Conservation (phyloP, 192 early-diverging fungal species). For the Powellomyces hirtus region DNA sequence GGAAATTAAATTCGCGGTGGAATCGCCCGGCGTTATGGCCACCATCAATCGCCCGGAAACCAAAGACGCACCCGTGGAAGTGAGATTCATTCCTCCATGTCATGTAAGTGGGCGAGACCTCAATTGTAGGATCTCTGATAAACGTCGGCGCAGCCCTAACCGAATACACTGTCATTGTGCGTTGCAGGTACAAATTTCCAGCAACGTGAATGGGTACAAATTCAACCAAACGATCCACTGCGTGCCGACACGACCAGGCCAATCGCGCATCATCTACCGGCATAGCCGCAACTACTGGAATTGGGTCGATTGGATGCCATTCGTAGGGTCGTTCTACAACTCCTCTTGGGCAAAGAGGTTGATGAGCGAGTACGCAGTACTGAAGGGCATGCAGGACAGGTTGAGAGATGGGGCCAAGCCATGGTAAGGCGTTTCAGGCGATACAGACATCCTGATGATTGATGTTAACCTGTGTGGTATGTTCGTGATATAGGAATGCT, state of each 20-base stretch:
- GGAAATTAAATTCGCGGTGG: slow-evolving; percentile 16
- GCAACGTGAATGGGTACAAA: slow-evolving; percentile 7
- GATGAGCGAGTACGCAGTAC: background rate
- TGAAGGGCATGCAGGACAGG: slow-evolving; percentile 23
- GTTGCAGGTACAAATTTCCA: slow-evolving; percentile 21
- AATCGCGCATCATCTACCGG: slow-evolving; percentile 22
- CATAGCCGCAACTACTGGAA: slow-evolving; percentile 27
- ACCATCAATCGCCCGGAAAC: slow-evolving; percentile 11
- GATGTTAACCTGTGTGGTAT: background rate
- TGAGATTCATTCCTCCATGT: slow-evolving; percentile 28
- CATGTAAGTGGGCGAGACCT: slow-evolving; percentile 16
- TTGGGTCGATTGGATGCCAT: slow-evolving; percentile 25
- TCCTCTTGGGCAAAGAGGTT: slow-evolving; percentile 8
- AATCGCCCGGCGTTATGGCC: slow-evolving; percentile 11
- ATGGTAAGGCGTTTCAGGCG: slow-evolving; percentile 4
- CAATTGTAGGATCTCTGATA: background rate
- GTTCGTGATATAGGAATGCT: slow-evolving; percentile 15
- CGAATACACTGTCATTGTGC: too few species aligned
- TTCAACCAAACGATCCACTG: slow-evolving; percentile 28
- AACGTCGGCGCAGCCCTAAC: background rate
- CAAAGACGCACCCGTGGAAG: slow-evolving; percentile 7
- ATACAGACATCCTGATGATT: background rate
- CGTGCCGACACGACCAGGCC: slow-evolving; percentile 13
- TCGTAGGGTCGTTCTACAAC: slow-evolving; percentile 26
- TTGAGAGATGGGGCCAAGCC: slow-evolving; percentile 19